Evolutionary conservation across 2,329 filamentous ascomycete genomes (phyloP), one percentile per base, ranked within the genome.

Genomic region (Meredithiella fracta): DNA sequence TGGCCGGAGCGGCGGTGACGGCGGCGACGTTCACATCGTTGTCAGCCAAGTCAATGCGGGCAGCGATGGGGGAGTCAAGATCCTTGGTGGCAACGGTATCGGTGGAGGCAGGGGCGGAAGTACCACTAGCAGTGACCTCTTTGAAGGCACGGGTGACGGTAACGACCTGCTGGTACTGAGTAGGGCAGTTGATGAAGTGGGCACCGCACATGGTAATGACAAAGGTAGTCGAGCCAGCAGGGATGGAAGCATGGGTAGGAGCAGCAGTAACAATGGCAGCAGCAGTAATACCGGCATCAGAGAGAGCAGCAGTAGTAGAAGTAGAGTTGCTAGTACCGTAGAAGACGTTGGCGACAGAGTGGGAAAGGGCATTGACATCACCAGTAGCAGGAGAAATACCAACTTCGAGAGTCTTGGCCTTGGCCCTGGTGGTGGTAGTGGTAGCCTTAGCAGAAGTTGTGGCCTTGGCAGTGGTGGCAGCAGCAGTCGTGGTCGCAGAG

Each of bases 101-200:
- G 22, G 44, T 49, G 22, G 44, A 11, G 22, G 20, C 22, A 31
- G 34, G 20, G 29, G 29, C 20, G n/a, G n/a, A n/a, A n/a, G n/a
- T n/a, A 38, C 9, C 34, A 40, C 6, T 25, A n/a, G 4, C 11
- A 40, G 31, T 29, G 11, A 53, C 20, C 7, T 44, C 40, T 7
- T 15, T 44, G 40, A 17, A 20, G 9, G 47, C 53, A 6, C 49
- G 51, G 7, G 54, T 57, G 42, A 70, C 57, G 29, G 64, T 66
- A 23, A 66, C 62, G 37, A 63, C 63, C 31, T 67, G 66, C 55
- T 63, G 63, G 65, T 66, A 67, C 17, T 63, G 62, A 40, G 66
- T 64, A 23, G 69, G 69, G 63, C 69, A 71, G 66, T 71, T 70
- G 59, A 67, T 59, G 17, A 68, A 67, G 2, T 64, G 63, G 40